A percentile compares a stretch with the other conserved stretches of the same genome.
phyloP scores from a whole-genome alignment of 2,329 filamentous ascomycete species.

The Pseudogymnoascus sp. region DNA sequence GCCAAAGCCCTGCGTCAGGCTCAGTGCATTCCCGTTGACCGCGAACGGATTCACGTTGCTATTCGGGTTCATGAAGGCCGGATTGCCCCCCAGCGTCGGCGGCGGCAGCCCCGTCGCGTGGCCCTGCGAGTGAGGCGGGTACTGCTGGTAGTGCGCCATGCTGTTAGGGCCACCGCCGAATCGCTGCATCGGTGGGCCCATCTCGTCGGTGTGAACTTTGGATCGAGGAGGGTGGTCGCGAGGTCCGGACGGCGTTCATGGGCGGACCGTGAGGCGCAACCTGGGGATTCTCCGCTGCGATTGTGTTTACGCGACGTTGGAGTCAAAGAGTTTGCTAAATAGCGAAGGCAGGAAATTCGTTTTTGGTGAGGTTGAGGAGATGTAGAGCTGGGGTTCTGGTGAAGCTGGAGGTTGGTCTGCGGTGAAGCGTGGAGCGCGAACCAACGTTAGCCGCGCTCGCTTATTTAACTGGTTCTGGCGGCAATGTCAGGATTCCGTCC shows the following conservation, averaged over 20 bases:
- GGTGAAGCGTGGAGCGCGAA: slow-evolving; percentile 6
- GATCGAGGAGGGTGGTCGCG: slow-evolving; percentile 25
- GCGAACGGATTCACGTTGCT: slow-evolving; percentile 61
- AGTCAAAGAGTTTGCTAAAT: not conserved
- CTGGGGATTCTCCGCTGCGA: not conserved
- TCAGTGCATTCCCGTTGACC: slow-evolving; percentile 42
- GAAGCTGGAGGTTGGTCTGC: not conserved
- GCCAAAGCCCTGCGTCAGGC: slow-evolving; percentile 47
- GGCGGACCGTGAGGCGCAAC: slow-evolving; percentile 21
- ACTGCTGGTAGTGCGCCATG: slow-evolving; percentile 36
- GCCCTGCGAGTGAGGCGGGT: slow-evolving; percentile 37
- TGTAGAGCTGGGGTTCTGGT: not conserved
- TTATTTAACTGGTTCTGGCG: slow-evolving; percentile 8
- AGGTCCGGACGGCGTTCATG: slow-evolving; percentile 26
- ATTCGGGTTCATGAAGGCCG: slow-evolving; percentile 63
- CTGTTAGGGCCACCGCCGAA: slow-evolving; percentile 28
- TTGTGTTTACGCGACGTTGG: not conserved
- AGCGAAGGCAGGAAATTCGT: not conserved
- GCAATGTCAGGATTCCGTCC: not conserved
- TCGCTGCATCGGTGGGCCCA: slow-evolving; percentile 29
- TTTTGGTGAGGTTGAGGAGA: not conserved
- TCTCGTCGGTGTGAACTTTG: slow-evolving; percentile 24
- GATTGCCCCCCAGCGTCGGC: slow-evolving; percentile 55
- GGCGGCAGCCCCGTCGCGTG: slow-evolving; percentile 41
- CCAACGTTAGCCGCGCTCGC: slow-evolving; percentile 7